Evolutionary conservation across 768 basidiomycete species (phyloP).

Genomic region (Hygrophorus pudorinus): DNA sequence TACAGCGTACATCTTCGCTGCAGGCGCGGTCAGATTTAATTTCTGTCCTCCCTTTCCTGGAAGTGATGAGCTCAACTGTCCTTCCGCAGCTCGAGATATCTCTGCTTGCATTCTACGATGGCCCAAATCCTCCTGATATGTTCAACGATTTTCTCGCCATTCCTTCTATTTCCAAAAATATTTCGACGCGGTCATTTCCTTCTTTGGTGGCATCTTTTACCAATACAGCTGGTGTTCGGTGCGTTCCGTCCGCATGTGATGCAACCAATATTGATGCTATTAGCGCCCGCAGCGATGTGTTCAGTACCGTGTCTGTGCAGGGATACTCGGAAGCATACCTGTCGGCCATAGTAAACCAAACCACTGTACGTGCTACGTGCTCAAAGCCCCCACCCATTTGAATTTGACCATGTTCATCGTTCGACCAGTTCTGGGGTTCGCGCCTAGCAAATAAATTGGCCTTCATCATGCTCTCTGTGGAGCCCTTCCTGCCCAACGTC

Average conservation of each 20-base stretch:
- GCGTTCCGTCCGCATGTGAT: too few relatives aligned
- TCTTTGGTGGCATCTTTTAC: conserved; percentile 30
- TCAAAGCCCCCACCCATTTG: too few relatives aligned
- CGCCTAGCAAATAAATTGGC: conserved; percentile 15
- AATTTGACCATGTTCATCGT: too few relatives aligned
- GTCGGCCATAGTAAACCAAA: too few relatives aligned
- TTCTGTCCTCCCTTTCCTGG: neutral
- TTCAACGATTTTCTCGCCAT: conserved; percentile 44
- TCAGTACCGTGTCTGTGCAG: too few relatives aligned
- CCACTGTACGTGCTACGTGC: too few relatives aligned
- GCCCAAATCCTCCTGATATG: conserved; percentile 38
- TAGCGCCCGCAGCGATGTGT: too few relatives aligned
- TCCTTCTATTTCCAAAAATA: conserved; percentile 26
- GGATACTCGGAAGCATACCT: too few relatives aligned
- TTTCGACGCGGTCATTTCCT: conserved; percentile 29
- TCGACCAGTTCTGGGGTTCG: conserved; percentile 37
- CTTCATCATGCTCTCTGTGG: conserved; percentile 37
- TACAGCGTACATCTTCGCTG: conserved; percentile 29
- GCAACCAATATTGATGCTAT: too few relatives aligned
- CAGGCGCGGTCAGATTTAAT: neutral
- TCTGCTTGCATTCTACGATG: too few relatives aligned
- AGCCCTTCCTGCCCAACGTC: conserved; percentile 37
- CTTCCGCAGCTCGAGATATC: conserved; percentile 20
- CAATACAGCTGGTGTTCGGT: too few relatives aligned
- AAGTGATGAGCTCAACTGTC: conserved; percentile 5